Base-by-base conservation (phyloP, 345 rosid genomes). In the Eucalyptus cloeziana region DNA sequence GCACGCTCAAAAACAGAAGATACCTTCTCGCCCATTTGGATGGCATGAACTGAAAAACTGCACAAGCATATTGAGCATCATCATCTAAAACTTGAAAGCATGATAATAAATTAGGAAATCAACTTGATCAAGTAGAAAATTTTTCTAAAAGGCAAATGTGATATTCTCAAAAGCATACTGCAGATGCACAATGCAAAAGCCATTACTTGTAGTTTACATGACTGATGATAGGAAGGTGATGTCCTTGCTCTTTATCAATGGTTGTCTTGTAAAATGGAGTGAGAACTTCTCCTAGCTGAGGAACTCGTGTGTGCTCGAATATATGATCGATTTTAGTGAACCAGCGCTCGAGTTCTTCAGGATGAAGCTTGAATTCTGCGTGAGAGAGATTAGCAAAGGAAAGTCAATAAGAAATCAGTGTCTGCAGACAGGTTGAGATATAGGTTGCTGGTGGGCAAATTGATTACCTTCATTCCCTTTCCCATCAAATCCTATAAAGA, bases 301-400 rank as follows among this genome's bases (percentile, higher is more conserved):
- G 98, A 92, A 97, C 90, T 87, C 99, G 94, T 67, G 99, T 94
- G 90, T 98, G 99, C 89, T 95, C 96, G 90, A 95, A 96, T 91
- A 98, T 91, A 91, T 98, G 99, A 93, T 97, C 99, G 49, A 98
- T 93, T 92, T 98, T 97, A 47, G 87, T 92, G 93, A 98, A 98
- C 99, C 99, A 98, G 80, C 95, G 98, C 94, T 96, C 98, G 49
- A 98, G 94, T 93, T 98, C 99, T 90, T 97, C 97, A 1, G 94
- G 94, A 88, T 90, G 95, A 76, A 97, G 98, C 92, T 94, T 94
- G 92, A 98, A 97, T 17, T 95, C 99, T 98, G 86, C 37, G 49
- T 40, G 58, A 43, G 10, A 89, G 51, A 50, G 62, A 89, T 81
- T 54, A 87, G 50, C 25, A 27, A 24, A 52, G 49, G 60, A 58